Conservation (phyloP, 2,329 filamentous ascomycete species). For the Trichoderma sp. region DNA sequence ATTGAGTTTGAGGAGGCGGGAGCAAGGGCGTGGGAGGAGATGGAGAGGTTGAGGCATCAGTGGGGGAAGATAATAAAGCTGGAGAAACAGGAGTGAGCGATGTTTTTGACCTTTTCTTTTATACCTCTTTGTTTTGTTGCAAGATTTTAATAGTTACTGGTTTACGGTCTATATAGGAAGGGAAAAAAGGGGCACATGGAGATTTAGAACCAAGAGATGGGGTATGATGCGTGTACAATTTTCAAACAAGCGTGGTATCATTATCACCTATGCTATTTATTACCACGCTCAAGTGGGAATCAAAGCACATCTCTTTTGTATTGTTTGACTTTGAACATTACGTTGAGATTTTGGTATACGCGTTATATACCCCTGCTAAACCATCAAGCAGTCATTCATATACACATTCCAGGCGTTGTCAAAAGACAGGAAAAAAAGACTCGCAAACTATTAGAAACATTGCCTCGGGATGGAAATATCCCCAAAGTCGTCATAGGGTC, state of each 20-base stretch:
- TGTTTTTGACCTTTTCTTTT: neutral
- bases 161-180: neutral
- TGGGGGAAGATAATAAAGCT: conserved; percentile 57
- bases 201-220: neutral
- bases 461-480: neutral
- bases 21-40: conserved; percentile 63
- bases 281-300: neutral
- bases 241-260: neutral
- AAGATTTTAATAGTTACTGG: neutral
- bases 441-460: neutral
- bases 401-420: neutral
- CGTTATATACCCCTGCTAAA: neutral
- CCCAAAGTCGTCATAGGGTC: neutral
- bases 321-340: neutral
- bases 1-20: conserved; percentile 65
- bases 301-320: too few species aligned
- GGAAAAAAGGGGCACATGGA: neutral
- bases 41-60: conserved; percentile 68
- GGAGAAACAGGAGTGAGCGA: conserved; percentile 4
- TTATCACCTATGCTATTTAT: neutral
- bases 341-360: neutral
- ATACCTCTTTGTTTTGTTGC: neutral
- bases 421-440: neutral
- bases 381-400: neutral
- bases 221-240: neutral